phyloP scores from a whole-genome alignment of 1,139 yeast species.

The Suhomyces coccinellae region DNA sequence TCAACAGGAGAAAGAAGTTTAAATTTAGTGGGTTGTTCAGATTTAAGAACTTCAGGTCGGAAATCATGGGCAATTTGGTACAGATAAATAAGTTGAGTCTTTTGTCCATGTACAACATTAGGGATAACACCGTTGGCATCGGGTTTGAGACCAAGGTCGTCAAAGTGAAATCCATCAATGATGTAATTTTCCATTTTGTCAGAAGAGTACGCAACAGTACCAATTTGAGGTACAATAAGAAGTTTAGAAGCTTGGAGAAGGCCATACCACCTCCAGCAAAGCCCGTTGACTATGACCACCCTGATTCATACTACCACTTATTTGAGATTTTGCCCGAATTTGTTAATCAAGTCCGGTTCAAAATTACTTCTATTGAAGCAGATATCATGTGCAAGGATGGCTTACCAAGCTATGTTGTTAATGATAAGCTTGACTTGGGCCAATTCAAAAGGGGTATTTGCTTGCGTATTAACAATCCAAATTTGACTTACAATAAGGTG shows the following conservation, averaged over 20 bases:
- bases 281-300: background rate
- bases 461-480: conserved; percentile 25
- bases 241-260: conserved; percentile 3
- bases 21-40: conserved; percentile 25
- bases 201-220: conserved; percentile 35
- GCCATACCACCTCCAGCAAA: background rate
- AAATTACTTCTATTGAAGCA: conserved; percentile 30
- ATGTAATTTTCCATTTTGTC: conserved; percentile 39
- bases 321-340: conserved; percentile 35
- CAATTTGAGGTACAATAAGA: conserved; percentile 28
- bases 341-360: conserved; percentile 29
- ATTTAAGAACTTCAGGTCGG: conserved; percentile 32
- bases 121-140: conserved; percentile 23
- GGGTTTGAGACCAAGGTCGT: conserved; percentile 30
- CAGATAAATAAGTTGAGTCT: conserved; percentile 32
- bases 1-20: conserved; percentile 11
- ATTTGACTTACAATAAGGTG: conserved; percentile 24
- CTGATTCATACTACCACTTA: conserved; percentile 22
- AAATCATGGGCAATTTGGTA: conserved; percentile 35
- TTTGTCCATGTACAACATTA: conserved; percentile 29
- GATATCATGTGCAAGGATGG: conserved; percentile 47
- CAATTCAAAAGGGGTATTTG: conserved; percentile 45
- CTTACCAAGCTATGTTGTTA: conserved; percentile 35
- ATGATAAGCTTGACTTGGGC: conserved; percentile 36
- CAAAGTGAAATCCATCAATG: conserved; percentile 39